phyloP scores from a whole-genome alignment of 768 basidiomycete genomes.

The Lactarius sanguifluus region DNA sequence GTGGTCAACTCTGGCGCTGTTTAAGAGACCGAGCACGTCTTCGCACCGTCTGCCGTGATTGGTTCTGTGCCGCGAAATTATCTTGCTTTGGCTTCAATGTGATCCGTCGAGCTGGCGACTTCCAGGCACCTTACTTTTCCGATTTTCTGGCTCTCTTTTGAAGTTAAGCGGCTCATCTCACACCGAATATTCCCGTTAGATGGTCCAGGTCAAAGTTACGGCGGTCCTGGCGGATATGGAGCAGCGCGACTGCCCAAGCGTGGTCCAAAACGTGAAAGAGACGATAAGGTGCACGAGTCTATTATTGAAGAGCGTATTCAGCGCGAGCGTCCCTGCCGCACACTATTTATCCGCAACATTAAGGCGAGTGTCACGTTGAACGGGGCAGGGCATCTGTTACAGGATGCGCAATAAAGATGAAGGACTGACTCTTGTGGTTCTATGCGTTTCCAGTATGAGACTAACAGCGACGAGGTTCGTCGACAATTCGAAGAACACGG shows the following conservation, averaged over 20 bases:
- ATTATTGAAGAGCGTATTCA: slow-evolving; percentile 94
- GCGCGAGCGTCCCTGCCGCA: slow-evolving; percentile 92
- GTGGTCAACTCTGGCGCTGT: slow-evolving; percentile 19
- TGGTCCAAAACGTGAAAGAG: slow-evolving; percentile 67
- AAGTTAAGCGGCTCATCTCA: slow-evolving; percentile 30
- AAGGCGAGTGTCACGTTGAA: slow-evolving; percentile 66
- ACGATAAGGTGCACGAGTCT: slow-evolving; percentile 87
- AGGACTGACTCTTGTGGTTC: slow-evolving; percentile 20
- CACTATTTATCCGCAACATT: slow-evolving; percentile 95
- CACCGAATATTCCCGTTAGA: slow-evolving; percentile 50
- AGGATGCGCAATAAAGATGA: slow-evolving; percentile 10
- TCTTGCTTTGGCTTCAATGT: slow-evolving; percentile 13
- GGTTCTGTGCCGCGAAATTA: slow-evolving; percentile 17
- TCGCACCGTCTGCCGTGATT: slow-evolving; percentile 6
- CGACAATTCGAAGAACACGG: slow-evolving; percentile 89
- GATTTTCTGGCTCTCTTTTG: slow-evolving; percentile 25
- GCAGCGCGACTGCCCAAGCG: slow-evolving; percentile 43
- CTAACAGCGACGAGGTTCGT: slow-evolving; percentile 80
- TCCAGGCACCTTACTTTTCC: slow-evolving; percentile 10
- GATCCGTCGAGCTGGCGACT: slow-evolving; percentile 10
- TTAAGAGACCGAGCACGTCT: slow-evolving; percentile 21
- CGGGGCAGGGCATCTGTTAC: slow-evolving; percentile 3
- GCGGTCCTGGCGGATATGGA: slow-evolving; percentile 47
- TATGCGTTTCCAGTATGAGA: slow-evolving; percentile 68
- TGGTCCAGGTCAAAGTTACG: slow-evolving; percentile 57